Percentiles rank a stretch among this genome's conserved stretches.
phyloP scores from a whole-genome alignment of 1,284 basidiomycete species.

The Trichosporon coremiiforme region DNA sequence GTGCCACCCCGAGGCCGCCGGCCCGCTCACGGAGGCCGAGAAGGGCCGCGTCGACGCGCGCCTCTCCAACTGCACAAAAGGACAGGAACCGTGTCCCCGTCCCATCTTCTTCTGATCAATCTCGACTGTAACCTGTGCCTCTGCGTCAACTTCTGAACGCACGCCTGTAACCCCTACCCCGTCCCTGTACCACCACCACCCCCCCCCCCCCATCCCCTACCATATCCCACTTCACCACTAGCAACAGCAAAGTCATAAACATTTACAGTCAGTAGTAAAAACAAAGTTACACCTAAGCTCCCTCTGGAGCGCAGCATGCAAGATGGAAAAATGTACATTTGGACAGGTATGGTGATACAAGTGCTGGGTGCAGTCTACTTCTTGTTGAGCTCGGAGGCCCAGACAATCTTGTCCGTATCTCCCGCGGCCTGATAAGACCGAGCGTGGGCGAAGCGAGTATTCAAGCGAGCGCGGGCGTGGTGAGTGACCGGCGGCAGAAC shows the following conservation, averaged over 20 bases:
- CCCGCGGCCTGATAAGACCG: conserved; percentile 29
- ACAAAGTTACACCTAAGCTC: background rate
- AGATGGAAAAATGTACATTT: conserved; percentile 15
- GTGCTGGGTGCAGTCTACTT: conserved; percentile 1
- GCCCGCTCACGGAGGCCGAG: conserved; percentile 51
- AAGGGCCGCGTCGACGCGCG: conserved; percentile 48
- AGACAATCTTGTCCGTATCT: conserved; percentile 36
- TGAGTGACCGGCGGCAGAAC: background rate
- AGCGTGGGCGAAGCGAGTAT: too few species aligned
- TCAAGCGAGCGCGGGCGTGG: too few species aligned
- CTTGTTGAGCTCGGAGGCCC: conserved; percentile 33
- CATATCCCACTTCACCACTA: background rate
- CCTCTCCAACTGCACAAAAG: conserved; percentile 38
- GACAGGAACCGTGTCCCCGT: conserved; percentile 43
- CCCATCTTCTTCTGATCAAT: conserved; percentile 48
- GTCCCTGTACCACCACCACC: background rate
- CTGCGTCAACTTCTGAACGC: background rate
- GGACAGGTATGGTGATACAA: conserved; percentile 13
- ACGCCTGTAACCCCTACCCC: background rate
- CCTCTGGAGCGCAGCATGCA: background rate
- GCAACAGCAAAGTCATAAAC: too few species aligned
- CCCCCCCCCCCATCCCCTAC: background rate
- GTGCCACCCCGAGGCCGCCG: conserved; percentile 51
- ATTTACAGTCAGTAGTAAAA: background rate
- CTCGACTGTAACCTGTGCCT: background rate